Evolutionary conservation across 768 basidiomycete genomes (phyloP), one percentile per base, ranked within the genome.

Genomic region (Xerocomellus amylosporus): DNA sequence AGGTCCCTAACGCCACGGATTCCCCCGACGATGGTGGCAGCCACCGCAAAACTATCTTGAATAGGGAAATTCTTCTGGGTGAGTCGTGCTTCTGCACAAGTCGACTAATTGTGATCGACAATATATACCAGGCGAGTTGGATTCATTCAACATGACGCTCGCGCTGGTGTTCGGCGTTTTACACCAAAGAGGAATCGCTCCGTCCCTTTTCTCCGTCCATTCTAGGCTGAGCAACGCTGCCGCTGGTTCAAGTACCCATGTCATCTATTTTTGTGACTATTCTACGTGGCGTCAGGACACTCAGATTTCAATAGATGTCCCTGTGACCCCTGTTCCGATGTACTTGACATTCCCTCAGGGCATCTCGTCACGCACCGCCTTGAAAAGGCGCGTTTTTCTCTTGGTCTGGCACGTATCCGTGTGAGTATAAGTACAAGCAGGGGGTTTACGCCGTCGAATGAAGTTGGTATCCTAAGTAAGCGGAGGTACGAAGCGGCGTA

Each of bases 1-100:
- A 70, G 75, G 31, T 75, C 76, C 47, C 60, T 76, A 22, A 64
- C 43, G 0, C 75, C 75, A 2, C 60, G 75, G 20, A 54, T 76
- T 26, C 63, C 71, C 12, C 72, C 70, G 22, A 58, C 66, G 44
- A 63, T 74, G 24, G 49, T 73, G 7, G 60, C 59, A 26, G 54
- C 58, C 17, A 71, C 69, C 10, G 56, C 64, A 22, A 62, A 62
- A 19, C 50, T 59, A 9, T 54, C 69, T n/a, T 58, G n/a, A n/a
- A n/a, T n/a, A n/a, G n/a, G n/a, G n/a, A 66, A 46, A 36, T 9
- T 58, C 5, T 76, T 76, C 39, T 70, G 72, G 71, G 75, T 70
- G 71, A 24, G 2, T 55, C 31, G 19, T 20, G 24, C 8, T 26
- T 24, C 33, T 34, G 19, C 8, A 13, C 1, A 70, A 74, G 30